Evolutionary conservation across 2,329 filamentous ascomycete species (phyloP).

Genomic region (Penicillium sp.): DNA sequence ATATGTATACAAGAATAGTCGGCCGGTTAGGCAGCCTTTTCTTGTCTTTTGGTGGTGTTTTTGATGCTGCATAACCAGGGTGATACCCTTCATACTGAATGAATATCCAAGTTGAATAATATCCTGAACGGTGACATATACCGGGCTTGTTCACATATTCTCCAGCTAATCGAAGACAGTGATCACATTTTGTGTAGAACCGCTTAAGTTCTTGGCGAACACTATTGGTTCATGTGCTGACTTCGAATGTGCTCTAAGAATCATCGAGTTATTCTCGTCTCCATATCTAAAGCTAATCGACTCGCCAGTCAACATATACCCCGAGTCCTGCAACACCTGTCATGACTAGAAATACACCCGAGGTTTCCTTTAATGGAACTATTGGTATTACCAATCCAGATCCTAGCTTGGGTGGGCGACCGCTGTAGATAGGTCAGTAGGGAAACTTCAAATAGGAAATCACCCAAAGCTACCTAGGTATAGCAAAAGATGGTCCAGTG

Average conservation of each 20-base stretch:
- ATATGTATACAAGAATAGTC: too few species aligned
- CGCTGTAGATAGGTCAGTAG: background rate
- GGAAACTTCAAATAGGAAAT: background rate
- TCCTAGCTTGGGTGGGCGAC: background rate
- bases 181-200: background rate
- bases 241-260: constrained; percentile 2
- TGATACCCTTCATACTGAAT: too few species aligned
- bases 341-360: constrained; percentile 22
- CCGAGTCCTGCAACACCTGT: constrained; percentile 24
- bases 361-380: constrained; percentile 26
- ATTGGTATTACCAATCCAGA: constrained; percentile 15
- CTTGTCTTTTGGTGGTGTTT: too few species aligned
- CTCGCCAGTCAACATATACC: constrained; percentile 21
- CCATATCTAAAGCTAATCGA: constrained; percentile 18
- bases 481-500: background rate
- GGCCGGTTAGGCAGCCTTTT: too few species aligned
- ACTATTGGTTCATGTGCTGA: background rate
- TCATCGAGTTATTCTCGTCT: constrained; percentile 24
- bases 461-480: too few species aligned
- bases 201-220: background rate
- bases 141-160: background rate
- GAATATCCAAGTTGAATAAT: background rate
- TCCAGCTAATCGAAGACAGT: background rate
- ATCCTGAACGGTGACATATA: too few species aligned
- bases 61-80: too few species aligned